Conservation (phyloP, 306 rosid species). For the Cajanus cajan region DNA sequence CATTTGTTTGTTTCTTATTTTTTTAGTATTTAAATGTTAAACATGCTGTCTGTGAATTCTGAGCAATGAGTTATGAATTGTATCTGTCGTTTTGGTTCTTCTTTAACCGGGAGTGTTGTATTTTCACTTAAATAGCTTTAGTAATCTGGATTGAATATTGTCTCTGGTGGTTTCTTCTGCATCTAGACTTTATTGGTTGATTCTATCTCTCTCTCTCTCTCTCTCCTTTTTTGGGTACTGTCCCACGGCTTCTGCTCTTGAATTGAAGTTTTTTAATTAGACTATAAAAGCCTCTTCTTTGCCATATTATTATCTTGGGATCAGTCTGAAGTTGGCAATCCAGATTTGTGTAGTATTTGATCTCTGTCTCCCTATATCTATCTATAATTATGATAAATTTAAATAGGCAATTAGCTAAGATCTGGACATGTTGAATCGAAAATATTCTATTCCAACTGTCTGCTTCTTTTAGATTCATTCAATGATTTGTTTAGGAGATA, state of each 20-base stretch:
- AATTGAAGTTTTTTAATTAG: background rate
- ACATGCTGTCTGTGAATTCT: background rate
- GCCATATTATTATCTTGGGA: background rate
- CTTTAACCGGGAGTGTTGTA: background rate
- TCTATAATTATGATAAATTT: background rate
- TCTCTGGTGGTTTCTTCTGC: constrained; percentile 22
- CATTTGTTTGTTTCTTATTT: background rate
- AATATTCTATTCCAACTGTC: background rate
- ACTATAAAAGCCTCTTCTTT: background rate
- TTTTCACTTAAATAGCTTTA: background rate
- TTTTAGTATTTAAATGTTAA: background rate
- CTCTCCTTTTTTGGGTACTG: background rate
- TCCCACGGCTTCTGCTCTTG: background rate
- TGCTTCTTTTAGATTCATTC: constrained; percentile 9
- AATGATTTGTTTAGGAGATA: background rate
- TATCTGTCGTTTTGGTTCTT: background rate
- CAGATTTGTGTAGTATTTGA: background rate
- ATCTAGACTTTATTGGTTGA: background rate
- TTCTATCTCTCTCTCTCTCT: background rate
- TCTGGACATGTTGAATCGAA: background rate
- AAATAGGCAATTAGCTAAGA: background rate
- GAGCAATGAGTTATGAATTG: background rate
- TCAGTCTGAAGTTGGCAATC: background rate
- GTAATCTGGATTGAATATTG: background rate
- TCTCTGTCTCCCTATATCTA: background rate